A percentile compares a stretch with the other conserved stretches of the same genome.
phyloP scores from a whole-genome alignment of 306 rosid genomes.

The Arachis hypogaea region DNA sequence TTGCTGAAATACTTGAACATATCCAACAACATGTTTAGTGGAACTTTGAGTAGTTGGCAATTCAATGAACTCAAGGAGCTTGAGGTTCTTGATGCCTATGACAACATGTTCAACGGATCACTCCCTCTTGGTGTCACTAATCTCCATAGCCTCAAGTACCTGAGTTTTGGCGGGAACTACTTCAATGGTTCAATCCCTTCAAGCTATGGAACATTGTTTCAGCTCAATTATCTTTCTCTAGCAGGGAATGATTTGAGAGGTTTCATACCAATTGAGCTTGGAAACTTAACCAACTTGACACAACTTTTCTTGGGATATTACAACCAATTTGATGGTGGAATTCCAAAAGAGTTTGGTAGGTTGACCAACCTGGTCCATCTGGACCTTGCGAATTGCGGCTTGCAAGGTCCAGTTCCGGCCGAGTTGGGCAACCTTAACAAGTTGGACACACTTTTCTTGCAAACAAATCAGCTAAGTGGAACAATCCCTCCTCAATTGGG shows the following conservation, averaged over 20 bases:
- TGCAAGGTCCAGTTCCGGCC: slow-evolving; percentile 75
- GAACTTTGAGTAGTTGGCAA: slow-evolving; percentile 58
- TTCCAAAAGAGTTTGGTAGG: slow-evolving; percentile 66
- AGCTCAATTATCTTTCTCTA: slow-evolving; percentile 63
- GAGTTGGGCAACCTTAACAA: slow-evolving; percentile 70
- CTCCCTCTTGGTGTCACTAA: slow-evolving; percentile 66
- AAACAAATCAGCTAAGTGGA: slow-evolving; percentile 77
- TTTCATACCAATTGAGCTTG: slow-evolving; percentile 69
- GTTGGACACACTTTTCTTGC: slow-evolving; percentile 81
- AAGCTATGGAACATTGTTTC: slow-evolving; percentile 61
- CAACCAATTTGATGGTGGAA: slow-evolving; percentile 78
- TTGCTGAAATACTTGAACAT: slow-evolving; percentile 67
- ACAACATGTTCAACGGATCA: slow-evolving; percentile 71
- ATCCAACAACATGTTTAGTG: slow-evolving; percentile 73
- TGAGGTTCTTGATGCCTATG: slow-evolving; percentile 64
- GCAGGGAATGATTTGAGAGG: slow-evolving; percentile 90
- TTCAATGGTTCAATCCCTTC: slow-evolving; percentile 67
- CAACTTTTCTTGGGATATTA: slow-evolving; percentile 77
- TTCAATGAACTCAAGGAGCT: slow-evolving; percentile 52
- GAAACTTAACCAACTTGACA: slow-evolving; percentile 60
- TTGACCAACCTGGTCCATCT: slow-evolving; percentile 65
- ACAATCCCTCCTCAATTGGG: slow-evolving; percentile 70
- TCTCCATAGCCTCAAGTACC: slow-evolving; percentile 52
- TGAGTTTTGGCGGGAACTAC: slow-evolving; percentile 82
- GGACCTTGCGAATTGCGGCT: slow-evolving; percentile 80